Evolutionary conservation across 2,329 filamentous ascomycete species (phyloP).

Genomic region (Fusarium abutilonis): DNA sequence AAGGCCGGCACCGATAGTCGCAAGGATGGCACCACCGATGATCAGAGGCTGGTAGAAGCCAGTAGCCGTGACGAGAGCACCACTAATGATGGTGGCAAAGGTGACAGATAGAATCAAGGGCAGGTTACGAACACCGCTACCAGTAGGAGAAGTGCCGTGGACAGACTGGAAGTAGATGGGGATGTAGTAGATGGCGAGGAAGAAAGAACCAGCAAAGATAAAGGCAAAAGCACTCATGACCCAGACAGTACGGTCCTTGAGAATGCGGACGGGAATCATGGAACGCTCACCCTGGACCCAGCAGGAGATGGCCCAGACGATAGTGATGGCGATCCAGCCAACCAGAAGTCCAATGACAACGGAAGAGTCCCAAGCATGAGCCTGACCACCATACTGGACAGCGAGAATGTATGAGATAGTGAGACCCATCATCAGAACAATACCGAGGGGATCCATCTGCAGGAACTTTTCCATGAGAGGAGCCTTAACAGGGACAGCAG

Average conservation of each 20-base stretch:
- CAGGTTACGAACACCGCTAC: constrained; percentile 57
- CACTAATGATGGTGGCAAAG: constrained; percentile 53
- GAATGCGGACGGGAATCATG: constrained; percentile 54
- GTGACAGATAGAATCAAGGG: constrained; percentile 58
- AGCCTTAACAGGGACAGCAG: constrained; percentile 51
- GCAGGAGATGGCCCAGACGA: constrained; percentile 51
- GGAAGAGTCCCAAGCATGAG: constrained; percentile 55
- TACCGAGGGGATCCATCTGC: constrained; percentile 60
- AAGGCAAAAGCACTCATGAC: constrained; percentile 54
- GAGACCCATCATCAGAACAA: constrained; percentile 56
- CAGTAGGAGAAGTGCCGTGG: constrained; percentile 52
- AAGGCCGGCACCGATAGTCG: constrained; percentile 56
- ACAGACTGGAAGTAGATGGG: constrained; percentile 60
- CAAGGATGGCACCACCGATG: constrained; percentile 56
- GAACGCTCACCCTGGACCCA: constrained; percentile 57
- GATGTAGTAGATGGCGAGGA: constrained; percentile 58
- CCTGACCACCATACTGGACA: constrained; percentile 59
- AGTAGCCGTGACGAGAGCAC: constrained; percentile 52
- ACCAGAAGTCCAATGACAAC: constrained; percentile 57
- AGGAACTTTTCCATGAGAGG: constrained; percentile 56
- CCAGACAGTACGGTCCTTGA: constrained; percentile 52
- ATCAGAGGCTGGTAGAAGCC: constrained; percentile 58
- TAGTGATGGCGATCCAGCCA: constrained; percentile 50
- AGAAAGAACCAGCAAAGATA: constrained; percentile 56
- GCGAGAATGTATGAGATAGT: constrained; percentile 58